Percentiles rank a stretch among this genome's conserved stretches.
These are phyloP conservation scores for Umbilicus rupestris DNA, from an alignment of 164 flowering plant genomes.

Conservation along the genomic window DNA sequence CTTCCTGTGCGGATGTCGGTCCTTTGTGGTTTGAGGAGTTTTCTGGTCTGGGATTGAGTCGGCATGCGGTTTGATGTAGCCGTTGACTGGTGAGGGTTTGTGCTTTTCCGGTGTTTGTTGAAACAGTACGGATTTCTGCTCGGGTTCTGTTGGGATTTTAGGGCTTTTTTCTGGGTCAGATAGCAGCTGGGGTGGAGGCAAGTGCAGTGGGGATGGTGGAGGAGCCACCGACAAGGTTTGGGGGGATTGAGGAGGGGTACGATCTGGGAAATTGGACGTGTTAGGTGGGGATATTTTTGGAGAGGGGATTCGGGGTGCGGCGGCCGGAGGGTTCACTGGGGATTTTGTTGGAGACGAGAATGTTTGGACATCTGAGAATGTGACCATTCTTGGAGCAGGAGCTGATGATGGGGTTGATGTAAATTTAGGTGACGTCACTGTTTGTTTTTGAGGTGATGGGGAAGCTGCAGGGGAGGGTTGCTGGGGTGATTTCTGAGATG, in stretches of 20 bases:
- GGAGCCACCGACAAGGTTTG: constrained; percentile 13
- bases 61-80: not conserved
- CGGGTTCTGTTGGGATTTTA: constrained; percentile 23
- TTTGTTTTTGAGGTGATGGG: constrained; percentile 9
- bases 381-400: constrained; percentile 8
- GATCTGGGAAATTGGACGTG: constrained; percentile 6
- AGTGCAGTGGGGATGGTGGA: constrained; percentile 42
- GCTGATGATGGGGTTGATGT: constrained; percentile 4
- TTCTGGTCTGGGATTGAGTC: not conserved
- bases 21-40: constrained; percentile 12
- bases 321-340: constrained; percentile 6
- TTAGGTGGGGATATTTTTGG: constrained; percentile 21
- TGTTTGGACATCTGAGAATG: constrained; percentile 1
- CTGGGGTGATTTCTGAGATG: not conserved
- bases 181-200: constrained; percentile 34
- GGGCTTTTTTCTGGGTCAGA: constrained; percentile 16
- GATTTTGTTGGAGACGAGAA: not conserved
- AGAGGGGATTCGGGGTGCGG: constrained; percentile 10
- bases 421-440: not conserved
- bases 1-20: constrained; percentile 16
- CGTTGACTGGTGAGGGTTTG: not conserved
- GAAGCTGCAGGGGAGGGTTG: not conserved
- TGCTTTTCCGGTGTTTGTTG: constrained; percentile 25
- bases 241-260: constrained; percentile 26
- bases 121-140: constrained; percentile 39